Evolutionary conservation across 2,329 filamentous ascomycete genomes (phyloP), one percentile per base, ranked within the genome.

Genomic region (Pseudocercospora ulei): DNA sequence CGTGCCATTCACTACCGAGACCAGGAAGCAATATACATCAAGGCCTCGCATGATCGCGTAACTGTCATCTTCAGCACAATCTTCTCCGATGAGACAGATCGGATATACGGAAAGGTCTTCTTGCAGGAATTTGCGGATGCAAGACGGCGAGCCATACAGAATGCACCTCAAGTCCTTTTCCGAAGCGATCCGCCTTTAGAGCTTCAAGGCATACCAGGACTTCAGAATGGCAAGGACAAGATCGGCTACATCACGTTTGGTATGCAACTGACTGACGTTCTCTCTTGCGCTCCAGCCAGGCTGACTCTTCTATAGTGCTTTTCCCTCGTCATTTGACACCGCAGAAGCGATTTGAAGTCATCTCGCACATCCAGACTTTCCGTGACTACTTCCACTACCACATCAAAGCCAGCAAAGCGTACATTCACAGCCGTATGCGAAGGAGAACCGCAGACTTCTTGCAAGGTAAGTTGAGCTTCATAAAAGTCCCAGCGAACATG

Each of bases 381-480:
- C 83, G 90, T 52, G 90, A 98, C 61, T 98, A 98, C 66, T 98
- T 99, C 72, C 90, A 99, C 65, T 99, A 99, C 64, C 90, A 98
- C 65, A 98, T 98, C 67, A 98, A 98, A 68, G 92, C 90, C 18
- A 95, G 87, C 47, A 98, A 98, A 72, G 90, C 92, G 37, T 98
- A 95, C 59, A 98, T 98, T 51, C 90, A 98, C 72, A 92, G 87
- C 20, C 78, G 92, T 57, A 98, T 98, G 90, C 80, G 90, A 61
- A 84, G 88, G 70, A 78, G 90, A 62, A 98, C 92, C 6, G 90
- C 90, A 34, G 92, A 98, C 63, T 98, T 98, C 70, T 76, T 98
- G 41, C 92, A 98, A 75, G 84, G 85, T 88, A 69, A 60, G 71
- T 53, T 9, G 3, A 5, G 7, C 8, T 31, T 22, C 13, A 18